Base-by-base conservation (phyloP, 257 asterid genomes). In the Anisodus tanguticus region DNA sequence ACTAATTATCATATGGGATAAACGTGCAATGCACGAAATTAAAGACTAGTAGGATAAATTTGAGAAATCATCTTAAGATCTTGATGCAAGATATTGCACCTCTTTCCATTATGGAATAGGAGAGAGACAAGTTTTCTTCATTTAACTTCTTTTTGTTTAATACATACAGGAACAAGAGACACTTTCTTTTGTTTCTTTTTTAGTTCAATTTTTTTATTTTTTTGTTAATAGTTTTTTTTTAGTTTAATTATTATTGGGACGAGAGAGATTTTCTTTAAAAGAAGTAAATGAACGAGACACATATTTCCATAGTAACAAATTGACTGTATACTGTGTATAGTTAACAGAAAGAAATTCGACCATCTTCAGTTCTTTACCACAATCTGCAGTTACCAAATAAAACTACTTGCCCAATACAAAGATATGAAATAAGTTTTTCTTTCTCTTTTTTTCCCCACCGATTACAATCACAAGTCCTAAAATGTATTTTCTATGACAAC, bases 391-490 rank as follows among this genome's bases (percentile, higher is more conserved):
- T 45, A 45, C 57, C 80, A 71, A 71, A 71, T 71, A 71, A 71
- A 71, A n/a, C 80, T 71, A 45, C 41, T 45, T 71, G 58, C 79
- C 79, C 43, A 41, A 71, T 71, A 43, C 57, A 71, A 43, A 37
- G 58, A 47, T 71, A 6, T 66, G 47, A 45, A 9, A 22, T 45
- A 71, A 5, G 4, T 71, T 45, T 17, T 45, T 45, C 80, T n/a
- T 4, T 39, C 16, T 71, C 58, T 10, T 45, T n/a, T 63, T 66
- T n/a, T 70, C 22, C 13, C 58, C 59, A 43, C 39, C 5, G 39
- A 71, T 39, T 45, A 10, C 80, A 71, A 71, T 45, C 58, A 45
- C 9, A 9, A 71, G 58, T 71, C 80, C 80, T 45, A 45, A 43
- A 70, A 71, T 5, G 80, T 45, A 71, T 19, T n/a, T 45, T 71